Evolutionary conservation across 108 stramenopile species (phyloP).

Genomic region (Fragilariopsis cylindrus): DNA sequence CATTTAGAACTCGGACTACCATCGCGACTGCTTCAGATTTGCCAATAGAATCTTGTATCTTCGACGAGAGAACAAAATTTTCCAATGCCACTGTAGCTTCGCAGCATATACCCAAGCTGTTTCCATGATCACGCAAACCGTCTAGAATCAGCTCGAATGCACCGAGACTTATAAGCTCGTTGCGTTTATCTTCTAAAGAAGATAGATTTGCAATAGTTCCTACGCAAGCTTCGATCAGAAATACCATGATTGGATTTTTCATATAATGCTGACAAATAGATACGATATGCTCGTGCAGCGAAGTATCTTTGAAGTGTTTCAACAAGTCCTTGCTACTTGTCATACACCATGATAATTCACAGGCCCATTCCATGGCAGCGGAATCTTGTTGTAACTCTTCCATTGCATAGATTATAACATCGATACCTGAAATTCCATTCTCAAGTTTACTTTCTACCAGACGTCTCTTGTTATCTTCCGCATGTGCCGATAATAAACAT

Average conservation of each 20-base stretch:
- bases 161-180: conserved; percentile 9
- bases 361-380: conserved; percentile 39
- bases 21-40: conserved; percentile 18
- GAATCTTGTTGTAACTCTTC: conserved; percentile 23
- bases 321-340: conserved; percentile 38
- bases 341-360: conserved; percentile 41
- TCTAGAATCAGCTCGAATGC: conserved; percentile 26
- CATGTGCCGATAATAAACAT: conserved; percentile 38
- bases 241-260: conserved; percentile 14
- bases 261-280: conserved; percentile 22
- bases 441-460: conserved; percentile 35
- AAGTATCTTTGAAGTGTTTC: conserved; percentile 6
- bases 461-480: conserved; percentile 35
- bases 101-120: conserved; percentile 21
- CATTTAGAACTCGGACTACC: conserved; percentile 14
- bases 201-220: conserved; percentile 44
- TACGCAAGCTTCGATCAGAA: conserved; percentile 39
- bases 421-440: conserved; percentile 25
- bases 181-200: conserved; percentile 13
- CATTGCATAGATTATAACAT: conserved; percentile 37
- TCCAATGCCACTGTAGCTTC: conserved; percentile 38
- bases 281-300: conserved; percentile 16
- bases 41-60: conserved; percentile 10
- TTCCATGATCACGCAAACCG: conserved; percentile 19
- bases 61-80: conserved; percentile 18